Percentiles rank a stretch among this genome's conserved stretches.
phyloP scores from a whole-genome alignment of 2,329 filamentous ascomycete species.

The Aspergillus persii region DNA sequence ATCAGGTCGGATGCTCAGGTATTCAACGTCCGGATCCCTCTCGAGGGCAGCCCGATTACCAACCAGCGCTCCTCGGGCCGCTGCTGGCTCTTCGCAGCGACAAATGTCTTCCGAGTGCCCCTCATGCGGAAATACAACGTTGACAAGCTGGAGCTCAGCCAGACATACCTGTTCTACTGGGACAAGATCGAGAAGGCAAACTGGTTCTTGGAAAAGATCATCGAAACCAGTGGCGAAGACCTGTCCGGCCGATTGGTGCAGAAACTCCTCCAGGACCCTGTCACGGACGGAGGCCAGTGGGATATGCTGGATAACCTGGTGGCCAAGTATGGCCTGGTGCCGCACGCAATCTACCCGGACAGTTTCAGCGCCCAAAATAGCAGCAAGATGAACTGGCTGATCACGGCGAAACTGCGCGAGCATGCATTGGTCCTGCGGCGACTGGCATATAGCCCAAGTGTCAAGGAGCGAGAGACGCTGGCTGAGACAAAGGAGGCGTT shows the following conservation, averaged over 20 bases:
- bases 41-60: constrained; percentile 79
- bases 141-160: constrained; percentile 77
- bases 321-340: constrained; percentile 83
- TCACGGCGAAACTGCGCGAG: constrained; percentile 85
- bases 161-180: constrained; percentile 88
- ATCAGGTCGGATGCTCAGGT: constrained; percentile 70
- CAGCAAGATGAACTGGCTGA: constrained; percentile 65
- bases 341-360: constrained; percentile 78
- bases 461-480: constrained; percentile 37
- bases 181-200: constrained; percentile 92
- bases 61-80: constrained; percentile 79
- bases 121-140: constrained; percentile 81
- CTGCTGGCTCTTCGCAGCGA: constrained; percentile 89
- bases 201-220: constrained; percentile 80
- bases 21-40: constrained; percentile 79
- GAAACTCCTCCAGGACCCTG: constrained; percentile 63
- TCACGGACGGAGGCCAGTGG: constrained; percentile 84
- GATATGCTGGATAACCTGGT: constrained; percentile 89
- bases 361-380: constrained; percentile 74
- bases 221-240: constrained; percentile 69
- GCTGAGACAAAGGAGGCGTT: constrained; percentile 65
- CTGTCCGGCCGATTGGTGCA: constrained; percentile 73
- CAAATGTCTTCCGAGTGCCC: constrained; percentile 88
- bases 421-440: constrained; percentile 71
- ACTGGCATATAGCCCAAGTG: constrained; percentile 44